A percentile compares a stretch with the other conserved stretches of the same genome.
phyloP scores from a whole-genome alignment of 306 rosid species.

The Elaeagnus macrophylla region DNA sequence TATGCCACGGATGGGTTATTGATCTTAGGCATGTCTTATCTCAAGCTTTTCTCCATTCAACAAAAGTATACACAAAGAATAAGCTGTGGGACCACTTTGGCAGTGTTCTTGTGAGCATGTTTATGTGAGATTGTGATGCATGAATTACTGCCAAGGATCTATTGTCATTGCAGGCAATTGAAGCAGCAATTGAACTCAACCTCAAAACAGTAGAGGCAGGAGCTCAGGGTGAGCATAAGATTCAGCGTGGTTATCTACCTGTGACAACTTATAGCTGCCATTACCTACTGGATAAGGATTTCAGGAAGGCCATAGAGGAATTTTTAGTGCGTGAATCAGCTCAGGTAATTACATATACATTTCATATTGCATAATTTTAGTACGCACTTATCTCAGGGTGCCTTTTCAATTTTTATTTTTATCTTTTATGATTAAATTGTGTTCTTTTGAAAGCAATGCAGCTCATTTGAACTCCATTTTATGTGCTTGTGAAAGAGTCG shows the following conservation, averaged over 20 bases:
- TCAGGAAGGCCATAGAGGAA: slow-evolving; percentile 55
- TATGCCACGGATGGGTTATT: too few species aligned
- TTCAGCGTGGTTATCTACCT: slow-evolving; percentile 89
- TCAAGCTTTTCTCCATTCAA: too few species aligned
- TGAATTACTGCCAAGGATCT: not conserved
- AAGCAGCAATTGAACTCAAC: slow-evolving; percentile 88
- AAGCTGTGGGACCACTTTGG: too few species aligned
- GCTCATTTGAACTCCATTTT: too few species aligned
- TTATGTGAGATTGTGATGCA: not conserved
- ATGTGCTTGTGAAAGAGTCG: too few species aligned
- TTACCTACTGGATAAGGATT: slow-evolving; percentile 56
- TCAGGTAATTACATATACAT: slow-evolving; percentile 46
- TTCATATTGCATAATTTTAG: not conserved
- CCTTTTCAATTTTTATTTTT: too few species aligned
- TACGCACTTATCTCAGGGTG: not conserved
- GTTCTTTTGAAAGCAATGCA: too few species aligned
- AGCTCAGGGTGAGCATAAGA: slow-evolving; percentile 99
- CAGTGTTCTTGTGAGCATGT: too few species aligned
- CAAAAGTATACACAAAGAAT: too few species aligned
- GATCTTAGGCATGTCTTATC: too few species aligned
- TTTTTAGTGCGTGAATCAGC: slow-evolving; percentile 68
- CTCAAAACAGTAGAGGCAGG: slow-evolving; percentile 89
- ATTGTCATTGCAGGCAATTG: slow-evolving; percentile 61
- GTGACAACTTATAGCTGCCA: slow-evolving; percentile 86
- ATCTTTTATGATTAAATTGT: too few species aligned